Evolutionary conservation across 139 green algal genomes (phyloP).

Genomic region (Chara braunii): DNA sequence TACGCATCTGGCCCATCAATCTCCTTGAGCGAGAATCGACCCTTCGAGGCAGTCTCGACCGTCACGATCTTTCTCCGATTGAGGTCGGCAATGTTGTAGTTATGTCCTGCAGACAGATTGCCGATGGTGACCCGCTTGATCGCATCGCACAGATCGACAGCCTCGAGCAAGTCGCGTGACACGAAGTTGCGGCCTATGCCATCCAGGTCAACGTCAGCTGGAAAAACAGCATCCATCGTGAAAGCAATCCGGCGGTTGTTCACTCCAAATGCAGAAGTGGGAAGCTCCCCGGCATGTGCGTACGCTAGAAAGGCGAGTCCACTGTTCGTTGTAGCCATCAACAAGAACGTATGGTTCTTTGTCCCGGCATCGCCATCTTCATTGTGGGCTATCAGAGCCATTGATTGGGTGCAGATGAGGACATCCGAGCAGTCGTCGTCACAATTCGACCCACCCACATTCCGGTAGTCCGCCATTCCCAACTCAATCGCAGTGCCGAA

Average conservation of each 20-base stretch:
- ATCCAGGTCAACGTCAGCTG: slow-evolving; percentile 2
- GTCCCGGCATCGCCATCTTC: background rate
- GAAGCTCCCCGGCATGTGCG: slow-evolving; percentile 27
- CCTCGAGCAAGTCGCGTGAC: slow-evolving; percentile 26
- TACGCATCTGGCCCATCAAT: slow-evolving; percentile 21
- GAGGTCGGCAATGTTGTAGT: slow-evolving; percentile 40
- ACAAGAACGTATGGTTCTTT: slow-evolving; percentile 9
- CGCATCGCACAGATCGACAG: slow-evolving; percentile 12
- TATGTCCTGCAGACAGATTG: slow-evolving; percentile 11
- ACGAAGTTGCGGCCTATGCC: slow-evolving; percentile 30
- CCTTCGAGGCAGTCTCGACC: slow-evolving; percentile 29
- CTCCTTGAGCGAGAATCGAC: slow-evolving; percentile 17
- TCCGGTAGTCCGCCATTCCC: too few relatives aligned
- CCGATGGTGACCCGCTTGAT: slow-evolving; percentile 12
- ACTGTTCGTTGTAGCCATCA: background rate
- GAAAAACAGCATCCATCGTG: slow-evolving; percentile 21
- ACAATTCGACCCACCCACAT: background rate
- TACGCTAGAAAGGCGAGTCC: slow-evolving; percentile 16
- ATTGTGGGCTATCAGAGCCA: background rate
- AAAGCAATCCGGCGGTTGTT: slow-evolving; percentile 15
- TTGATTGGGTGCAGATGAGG: background rate
- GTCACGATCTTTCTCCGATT: slow-evolving; percentile 14
- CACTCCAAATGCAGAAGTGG: slow-evolving; percentile 15
- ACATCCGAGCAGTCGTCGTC: background rate
- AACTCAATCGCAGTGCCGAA: too few relatives aligned